phyloP scores from a whole-genome alignment of 2,329 filamentous ascomycete genomes.

The Talaromyces piceae region DNA sequence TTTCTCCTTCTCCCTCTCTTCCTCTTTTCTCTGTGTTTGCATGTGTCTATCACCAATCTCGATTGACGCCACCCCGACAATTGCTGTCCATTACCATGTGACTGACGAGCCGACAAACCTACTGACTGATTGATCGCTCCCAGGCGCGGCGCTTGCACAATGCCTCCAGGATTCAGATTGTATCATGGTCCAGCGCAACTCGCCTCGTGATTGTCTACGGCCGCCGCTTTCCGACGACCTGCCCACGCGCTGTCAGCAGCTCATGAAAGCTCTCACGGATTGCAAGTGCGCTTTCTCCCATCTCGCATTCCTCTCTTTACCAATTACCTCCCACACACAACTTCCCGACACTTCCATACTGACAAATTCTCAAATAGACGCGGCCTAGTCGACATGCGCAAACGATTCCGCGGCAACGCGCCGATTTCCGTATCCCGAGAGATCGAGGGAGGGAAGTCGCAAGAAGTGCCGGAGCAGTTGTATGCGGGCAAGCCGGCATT shows the following conservation, averaged over 20 bases:
- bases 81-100: no score
- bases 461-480: constrained; percentile 62
- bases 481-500: constrained; percentile 73
- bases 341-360: not conserved
- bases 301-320: not conserved
- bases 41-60: no score
- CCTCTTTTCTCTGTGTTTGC: no score
- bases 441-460: constrained; percentile 49
- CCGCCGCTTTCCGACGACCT: constrained; percentile 73
- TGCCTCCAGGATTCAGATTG: constrained; percentile 97
- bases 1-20: no score
- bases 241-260: constrained; percentile 80
- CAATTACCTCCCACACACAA: no score
- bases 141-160: constrained; percentile 84
- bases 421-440: constrained; percentile 65
- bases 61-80: no score
- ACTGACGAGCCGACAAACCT: not conserved
- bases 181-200: constrained; percentile 84
- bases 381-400: constrained; percentile 97
- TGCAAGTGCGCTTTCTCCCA: constrained; percentile 56
- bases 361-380: constrained; percentile 38
- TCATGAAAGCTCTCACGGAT: constrained; percentile 86
- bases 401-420: constrained; percentile 91
- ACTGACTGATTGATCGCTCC: constrained; percentile 2
- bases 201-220: constrained; percentile 79